Conservation (phyloP, 805 yeast genomes). For the Torulaspora delbrueckii region DNA sequence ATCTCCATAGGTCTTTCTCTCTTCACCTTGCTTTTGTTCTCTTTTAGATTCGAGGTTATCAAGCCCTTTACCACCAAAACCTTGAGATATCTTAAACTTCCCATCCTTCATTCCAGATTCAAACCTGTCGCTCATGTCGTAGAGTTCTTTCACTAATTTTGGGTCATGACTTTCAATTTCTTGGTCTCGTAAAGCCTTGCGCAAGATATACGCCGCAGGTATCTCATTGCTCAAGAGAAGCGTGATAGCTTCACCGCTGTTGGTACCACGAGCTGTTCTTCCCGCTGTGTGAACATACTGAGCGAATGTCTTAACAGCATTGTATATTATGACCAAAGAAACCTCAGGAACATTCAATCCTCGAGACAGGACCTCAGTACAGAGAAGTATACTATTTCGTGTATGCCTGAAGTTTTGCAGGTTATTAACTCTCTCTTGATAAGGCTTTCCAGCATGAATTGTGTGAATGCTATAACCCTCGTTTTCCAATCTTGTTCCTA, state of each 20-base stretch:
- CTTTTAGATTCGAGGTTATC: constrained; percentile 60
- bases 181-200: constrained; percentile 44
- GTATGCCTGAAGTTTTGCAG: constrained; percentile 65
- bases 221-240: constrained; percentile 61
- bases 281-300: constrained; percentile 97
- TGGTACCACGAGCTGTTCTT: constrained; percentile 90
- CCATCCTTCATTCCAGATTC: constrained; percentile 60
- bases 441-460: constrained; percentile 91
- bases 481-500: constrained; percentile 48
- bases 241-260: constrained; percentile 69
- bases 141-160: constrained; percentile 37
- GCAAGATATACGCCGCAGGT: constrained; percentile 57
- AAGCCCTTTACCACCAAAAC: constrained; percentile 92
- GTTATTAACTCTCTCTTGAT: constrained; percentile 71
- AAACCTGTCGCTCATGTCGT: constrained; percentile 50
- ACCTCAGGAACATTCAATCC: constrained; percentile 91
- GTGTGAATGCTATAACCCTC: constrained; percentile 53
- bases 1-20: constrained; percentile 15
- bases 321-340: constrained; percentile 74
- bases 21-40: constrained; percentile 26
- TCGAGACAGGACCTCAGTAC: constrained; percentile 92
- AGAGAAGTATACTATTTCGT: constrained; percentile 60
- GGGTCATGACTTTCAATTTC: constrained; percentile 41
- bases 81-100: constrained; percentile 58
- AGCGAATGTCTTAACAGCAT: constrained; percentile 82